These are phyloP conservation scores for Lactarius quietus DNA, from an alignment of 768 basidiomycete genomes.

Conservation along the genomic window DNA sequence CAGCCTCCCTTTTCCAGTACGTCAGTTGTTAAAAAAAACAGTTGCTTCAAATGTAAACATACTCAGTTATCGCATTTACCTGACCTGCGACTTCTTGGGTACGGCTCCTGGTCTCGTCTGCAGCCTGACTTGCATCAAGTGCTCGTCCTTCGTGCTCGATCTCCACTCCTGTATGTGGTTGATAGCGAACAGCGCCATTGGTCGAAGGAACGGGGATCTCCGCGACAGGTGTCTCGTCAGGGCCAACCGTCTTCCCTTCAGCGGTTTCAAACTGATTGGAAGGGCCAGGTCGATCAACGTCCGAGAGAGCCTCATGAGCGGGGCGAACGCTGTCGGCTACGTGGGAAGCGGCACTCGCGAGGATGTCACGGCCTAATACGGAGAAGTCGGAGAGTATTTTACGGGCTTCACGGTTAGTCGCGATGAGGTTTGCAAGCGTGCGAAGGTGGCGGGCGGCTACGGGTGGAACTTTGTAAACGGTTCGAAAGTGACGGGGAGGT, in stretches of 20 bases:
- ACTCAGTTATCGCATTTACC: constrained; percentile 30
- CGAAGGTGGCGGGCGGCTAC: constrained; percentile 81
- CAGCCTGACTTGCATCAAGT: constrained; percentile 29
- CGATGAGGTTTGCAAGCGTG: constrained; percentile 78
- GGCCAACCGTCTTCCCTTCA: constrained; percentile 40
- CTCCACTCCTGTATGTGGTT: constrained; percentile 45
- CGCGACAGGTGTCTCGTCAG: constrained; percentile 47
- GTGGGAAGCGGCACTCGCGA: constrained; percentile 69
- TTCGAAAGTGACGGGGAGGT: not conserved
- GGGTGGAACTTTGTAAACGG: not conserved
- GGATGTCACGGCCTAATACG: constrained; percentile 77
- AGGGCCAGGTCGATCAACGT: constrained; percentile 67
- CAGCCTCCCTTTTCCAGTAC: constrained; percentile 23
- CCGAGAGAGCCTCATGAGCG: constrained; percentile 51
- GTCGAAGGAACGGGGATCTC: constrained; percentile 45
- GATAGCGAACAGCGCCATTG: constrained; percentile 43
- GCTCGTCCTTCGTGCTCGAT: constrained; percentile 34
- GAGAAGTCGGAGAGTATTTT: constrained; percentile 82
- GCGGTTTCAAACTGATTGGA: constrained; percentile 59
- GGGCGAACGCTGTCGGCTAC: constrained; percentile 71
- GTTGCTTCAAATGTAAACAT: not conserved
- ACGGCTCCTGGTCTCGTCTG: constrained; percentile 7
- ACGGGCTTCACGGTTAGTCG: constrained; percentile 91
- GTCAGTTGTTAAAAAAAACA: not conserved
- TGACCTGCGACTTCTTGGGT: constrained; percentile 18